Evolutionary conservation across 2,329 filamentous ascomycete genomes (phyloP).

Genomic region (Eutypa lata): DNA sequence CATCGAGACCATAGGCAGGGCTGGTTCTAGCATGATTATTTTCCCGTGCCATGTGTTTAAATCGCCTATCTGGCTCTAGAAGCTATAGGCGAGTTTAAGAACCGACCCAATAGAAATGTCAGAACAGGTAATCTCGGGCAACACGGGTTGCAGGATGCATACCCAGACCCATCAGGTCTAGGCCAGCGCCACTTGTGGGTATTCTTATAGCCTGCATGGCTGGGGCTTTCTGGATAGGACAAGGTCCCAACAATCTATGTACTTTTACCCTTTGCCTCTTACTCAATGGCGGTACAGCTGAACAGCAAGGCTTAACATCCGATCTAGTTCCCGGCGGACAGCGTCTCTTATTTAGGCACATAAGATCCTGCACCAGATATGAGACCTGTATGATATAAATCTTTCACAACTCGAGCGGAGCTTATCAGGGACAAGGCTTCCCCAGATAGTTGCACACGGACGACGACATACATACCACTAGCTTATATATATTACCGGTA

Average conservation of each 20-base stretch:
- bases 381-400: neutral
- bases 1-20: neutral
- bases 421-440: neutral
- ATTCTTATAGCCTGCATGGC: neutral
- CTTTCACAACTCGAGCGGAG: neutral
- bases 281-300: neutral
- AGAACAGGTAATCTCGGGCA: neutral
- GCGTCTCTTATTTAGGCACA: neutral
- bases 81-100: neutral
- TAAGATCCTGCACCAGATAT: neutral
- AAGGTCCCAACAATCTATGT: neutral
- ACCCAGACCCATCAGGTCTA: neutral
- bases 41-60: neutral
- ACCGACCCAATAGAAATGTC: neutral
- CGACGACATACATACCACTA: neutral
- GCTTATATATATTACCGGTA: neutral
- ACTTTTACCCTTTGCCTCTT: neutral
- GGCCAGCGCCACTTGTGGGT: neutral
- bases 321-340: neutral
- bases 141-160: neutral
- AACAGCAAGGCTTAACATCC: neutral
- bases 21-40: neutral
- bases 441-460: neutral
- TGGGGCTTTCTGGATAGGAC: neutral
- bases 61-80: neutral